phyloP scores from a whole-genome alignment of 2,329 filamentous ascomycete genomes.

The Parastagonospora nodorum region DNA sequence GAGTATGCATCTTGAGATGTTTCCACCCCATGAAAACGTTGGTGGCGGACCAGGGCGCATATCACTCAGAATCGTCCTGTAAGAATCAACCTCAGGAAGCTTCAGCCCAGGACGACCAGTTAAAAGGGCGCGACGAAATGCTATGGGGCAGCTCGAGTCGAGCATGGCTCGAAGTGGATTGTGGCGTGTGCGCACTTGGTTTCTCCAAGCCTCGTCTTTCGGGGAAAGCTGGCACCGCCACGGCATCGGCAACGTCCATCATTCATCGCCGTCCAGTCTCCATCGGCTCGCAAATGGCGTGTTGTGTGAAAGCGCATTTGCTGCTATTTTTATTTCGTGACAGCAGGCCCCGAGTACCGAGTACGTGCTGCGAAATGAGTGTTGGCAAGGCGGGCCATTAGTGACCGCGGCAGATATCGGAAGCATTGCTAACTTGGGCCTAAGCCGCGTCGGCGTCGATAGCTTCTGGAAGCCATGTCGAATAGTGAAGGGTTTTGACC shows the following conservation, averaged over 20 bases:
- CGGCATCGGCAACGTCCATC: conserved; percentile 17
- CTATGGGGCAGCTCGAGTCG: conserved; percentile 21
- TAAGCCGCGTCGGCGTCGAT: conserved; percentile 14
- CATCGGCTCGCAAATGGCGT: conserved; percentile 18
- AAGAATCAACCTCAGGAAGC: no score
- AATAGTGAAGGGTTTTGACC: conserved; percentile 14
- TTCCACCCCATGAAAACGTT: conserved; percentile 30
- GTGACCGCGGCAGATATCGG: conserved; percentile 4
- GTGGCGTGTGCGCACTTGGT: conserved; percentile 22
- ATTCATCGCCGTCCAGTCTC: neutral
- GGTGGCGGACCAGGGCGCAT: conserved; percentile 33
- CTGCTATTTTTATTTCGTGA: conserved; percentile 22
- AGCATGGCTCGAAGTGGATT: conserved; percentile 19
- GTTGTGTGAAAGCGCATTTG: conserved; percentile 18
- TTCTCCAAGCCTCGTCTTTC: conserved; percentile 29
- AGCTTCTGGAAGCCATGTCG: conserved; percentile 22
- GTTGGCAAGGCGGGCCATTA: conserved; percentile 9
- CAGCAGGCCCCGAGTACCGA: conserved; percentile 12
- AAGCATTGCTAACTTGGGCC: conserved; percentile 21
- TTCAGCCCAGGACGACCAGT: conserved; percentile 8
- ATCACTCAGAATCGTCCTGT: no score
- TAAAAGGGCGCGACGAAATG: conserved; percentile 24
- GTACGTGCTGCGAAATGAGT: conserved; percentile 18
- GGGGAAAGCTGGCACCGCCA: conserved; percentile 27
- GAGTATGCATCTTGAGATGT: conserved; percentile 13